These are phyloP conservation scores for Pseudogymnoascus sp. DNA, from an alignment of 2,329 filamentous ascomycete species.

Conservation along the genomic window DNA sequence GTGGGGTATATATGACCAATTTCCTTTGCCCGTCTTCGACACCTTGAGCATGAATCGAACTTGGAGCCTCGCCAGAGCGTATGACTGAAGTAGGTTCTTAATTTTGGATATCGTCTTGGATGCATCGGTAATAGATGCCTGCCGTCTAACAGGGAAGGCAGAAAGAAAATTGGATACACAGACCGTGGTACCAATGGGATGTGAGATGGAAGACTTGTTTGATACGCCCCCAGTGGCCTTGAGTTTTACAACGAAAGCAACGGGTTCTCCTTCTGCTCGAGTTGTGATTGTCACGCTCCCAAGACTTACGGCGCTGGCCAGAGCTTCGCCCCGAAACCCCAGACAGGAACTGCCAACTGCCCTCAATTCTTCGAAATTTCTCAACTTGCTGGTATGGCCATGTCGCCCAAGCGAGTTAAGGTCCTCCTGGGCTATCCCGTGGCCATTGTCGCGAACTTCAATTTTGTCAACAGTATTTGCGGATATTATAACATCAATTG, in stretches of 20 bases:
- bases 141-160: slow-evolving; percentile 54
- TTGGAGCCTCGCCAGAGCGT: slow-evolving; percentile 58
- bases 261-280: slow-evolving; percentile 50
- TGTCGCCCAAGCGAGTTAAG: slow-evolving; percentile 53
- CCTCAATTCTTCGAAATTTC: slow-evolving; percentile 53
- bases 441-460: slow-evolving; percentile 66
- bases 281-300: slow-evolving; percentile 57
- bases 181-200: slow-evolving; percentile 63
- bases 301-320: slow-evolving; percentile 57
- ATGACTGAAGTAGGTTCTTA: slow-evolving; percentile 53
- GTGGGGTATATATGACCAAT: slow-evolving; percentile 58
- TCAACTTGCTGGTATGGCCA: slow-evolving; percentile 69
- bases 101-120: slow-evolving; percentile 49
- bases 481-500: slow-evolving; percentile 57
- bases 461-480: slow-evolving; percentile 61
- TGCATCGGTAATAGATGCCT: slow-evolving; percentile 49
- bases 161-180: slow-evolving; percentile 52
- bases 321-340: slow-evolving; percentile 70
- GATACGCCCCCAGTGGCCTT: slow-evolving; percentile 32
- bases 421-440: slow-evolving; percentile 58
- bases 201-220: slow-evolving; percentile 34
- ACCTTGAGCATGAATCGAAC: slow-evolving; percentile 55
- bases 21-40: slow-evolving; percentile 40
- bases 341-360: slow-evolving; percentile 50
- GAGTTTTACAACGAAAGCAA: slow-evolving; percentile 46